These are phyloP conservation scores for Aureobasidium sp. DNA, from an alignment of 2,329 filamentous ascomycete species.

Conservation along the genomic window DNA sequence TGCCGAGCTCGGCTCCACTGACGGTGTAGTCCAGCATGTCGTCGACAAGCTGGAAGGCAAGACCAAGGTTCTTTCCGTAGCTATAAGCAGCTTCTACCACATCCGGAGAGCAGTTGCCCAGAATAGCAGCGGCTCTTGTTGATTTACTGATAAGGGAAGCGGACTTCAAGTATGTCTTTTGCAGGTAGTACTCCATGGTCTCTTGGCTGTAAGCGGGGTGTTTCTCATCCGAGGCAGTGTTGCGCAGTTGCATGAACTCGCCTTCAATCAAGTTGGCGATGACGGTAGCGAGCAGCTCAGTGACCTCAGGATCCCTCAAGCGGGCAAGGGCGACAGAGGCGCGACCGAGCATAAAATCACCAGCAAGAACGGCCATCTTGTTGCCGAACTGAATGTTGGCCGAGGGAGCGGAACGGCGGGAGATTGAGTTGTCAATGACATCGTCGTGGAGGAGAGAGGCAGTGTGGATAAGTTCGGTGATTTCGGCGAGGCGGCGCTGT, in stretches of 20 bases:
- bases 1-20: conserved; percentile 76
- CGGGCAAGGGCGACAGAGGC: conserved; percentile 90
- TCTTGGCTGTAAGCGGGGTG: conserved; percentile 83
- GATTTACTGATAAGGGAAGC: conserved; percentile 95
- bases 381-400: conserved; percentile 96
- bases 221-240: conserved; percentile 81
- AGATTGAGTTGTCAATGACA: conserved; percentile 88
- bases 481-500: conserved; percentile 87
- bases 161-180: conserved; percentile 97
- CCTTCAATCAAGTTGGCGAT: conserved; percentile 97
- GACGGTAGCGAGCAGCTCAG: conserved; percentile 88
- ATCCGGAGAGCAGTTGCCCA: conserved; percentile 67
- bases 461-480: conserved; percentile 95
- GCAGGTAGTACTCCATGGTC: conserved; percentile 84
- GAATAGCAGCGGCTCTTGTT: conserved; percentile 79
- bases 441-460: conserved; percentile 96
- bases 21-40: conserved; percentile 97
- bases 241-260: conserved; percentile 99
- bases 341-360: conserved; percentile 90
- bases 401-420: conserved; percentile 74
- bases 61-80: conserved; percentile 87
- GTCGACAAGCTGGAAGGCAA: conserved; percentile 96
- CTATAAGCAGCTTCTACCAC: conserved; percentile 86
- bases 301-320: conserved; percentile 85
- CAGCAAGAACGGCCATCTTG: conserved; percentile 96